Conservation (phyloP, 768 basidiomycete species). For the Russula emetica region DNA sequence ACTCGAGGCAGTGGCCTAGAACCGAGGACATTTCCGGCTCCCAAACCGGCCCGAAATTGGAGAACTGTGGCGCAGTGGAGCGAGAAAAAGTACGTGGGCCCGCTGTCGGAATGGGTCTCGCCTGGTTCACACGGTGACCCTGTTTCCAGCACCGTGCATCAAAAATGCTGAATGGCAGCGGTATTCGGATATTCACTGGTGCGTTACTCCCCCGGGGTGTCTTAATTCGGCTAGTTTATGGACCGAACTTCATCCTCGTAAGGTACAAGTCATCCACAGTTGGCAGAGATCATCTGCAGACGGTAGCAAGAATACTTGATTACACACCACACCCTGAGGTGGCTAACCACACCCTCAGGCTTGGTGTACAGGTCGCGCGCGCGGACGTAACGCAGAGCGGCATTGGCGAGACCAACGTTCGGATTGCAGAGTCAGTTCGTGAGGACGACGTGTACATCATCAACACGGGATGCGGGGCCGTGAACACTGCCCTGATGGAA, state of each 20-base stretch:
- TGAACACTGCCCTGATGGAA: conserved; percentile 97
- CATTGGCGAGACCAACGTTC: conserved; percentile 87
- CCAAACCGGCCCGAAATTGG: conserved; percentile 16
- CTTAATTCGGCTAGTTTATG: neutral
- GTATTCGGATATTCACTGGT: conserved; percentile 60
- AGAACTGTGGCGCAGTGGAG: conserved; percentile 2
- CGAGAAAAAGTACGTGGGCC: neutral
- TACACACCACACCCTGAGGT: neutral
- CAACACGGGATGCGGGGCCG: conserved; percentile 80
- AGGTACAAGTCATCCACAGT: conserved; percentile 95
- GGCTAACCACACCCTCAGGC: conserved; percentile 44
- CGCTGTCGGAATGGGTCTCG: neutral
- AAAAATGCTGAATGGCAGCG: conserved; percentile 51
- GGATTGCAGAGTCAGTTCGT: conserved; percentile 91
- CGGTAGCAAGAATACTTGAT: conserved; percentile 50
- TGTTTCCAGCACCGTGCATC: conserved; percentile 11
- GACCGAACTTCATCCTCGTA: conserved; percentile 6
- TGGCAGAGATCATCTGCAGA: conserved; percentile 89
- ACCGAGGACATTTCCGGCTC: neutral
- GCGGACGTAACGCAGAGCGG: conserved; percentile 85
- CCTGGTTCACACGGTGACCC: conserved; percentile 29
- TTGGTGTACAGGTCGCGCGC: conserved; percentile 83
- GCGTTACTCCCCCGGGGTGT: conserved; percentile 26
- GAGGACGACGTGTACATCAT: conserved; percentile 99
- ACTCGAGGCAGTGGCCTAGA: neutral